Evolutionary conservation across 257 asterid genomes (phyloP), one percentile per base, ranked within the genome.

Genomic region (Gentiana macrophylla): DNA sequence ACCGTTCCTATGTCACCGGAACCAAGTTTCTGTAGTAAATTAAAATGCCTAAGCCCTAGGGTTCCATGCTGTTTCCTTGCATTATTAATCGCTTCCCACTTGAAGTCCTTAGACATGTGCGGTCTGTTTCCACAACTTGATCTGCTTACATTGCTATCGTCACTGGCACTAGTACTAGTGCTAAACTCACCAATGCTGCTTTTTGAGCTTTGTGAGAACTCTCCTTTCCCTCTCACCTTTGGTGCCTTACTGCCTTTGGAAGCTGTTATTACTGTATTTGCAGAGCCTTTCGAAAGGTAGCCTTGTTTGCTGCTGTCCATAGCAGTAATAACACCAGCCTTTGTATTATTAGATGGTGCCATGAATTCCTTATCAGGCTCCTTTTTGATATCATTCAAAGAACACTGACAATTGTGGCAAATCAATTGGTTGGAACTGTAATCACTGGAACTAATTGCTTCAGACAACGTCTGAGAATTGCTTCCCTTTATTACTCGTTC

Each of bases 1-100:
- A 90, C 98, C 0, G 92, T 84, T 10, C 96, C 95, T 32, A 90
- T 86, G 65, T 90, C 96, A 50, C 98, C 95, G 33, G 84, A 84
- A 8, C 98, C 98, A 9, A 90, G 89, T 67, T 82, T 90, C 72
- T 79, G 79, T 63, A 90, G 55, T 47, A 86, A 69, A 66, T 80
- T 84, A 61, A 90, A 90, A 72, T 86, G 91, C 52, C 68, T 74
- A 63, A 90, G 64, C 35, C 89, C 94, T 8, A 90, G 66, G 68
- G 79, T 84, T 3, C 95, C 94, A 12, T 76, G 79, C 35, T 66
- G 80, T 70, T 80, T 84, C 45, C 75, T 79, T 59, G 76, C 71
- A 37, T 56, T 71, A 56, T 70, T 73, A 64, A 82, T 76, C 10
- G 92, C 95, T 73, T 70, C 83, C 96, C 98, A 91, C 69, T 82